Evolutionary conservation across 768 basidiomycete genomes (phyloP).

Genomic region (Flagelloscypha sp.): DNA sequence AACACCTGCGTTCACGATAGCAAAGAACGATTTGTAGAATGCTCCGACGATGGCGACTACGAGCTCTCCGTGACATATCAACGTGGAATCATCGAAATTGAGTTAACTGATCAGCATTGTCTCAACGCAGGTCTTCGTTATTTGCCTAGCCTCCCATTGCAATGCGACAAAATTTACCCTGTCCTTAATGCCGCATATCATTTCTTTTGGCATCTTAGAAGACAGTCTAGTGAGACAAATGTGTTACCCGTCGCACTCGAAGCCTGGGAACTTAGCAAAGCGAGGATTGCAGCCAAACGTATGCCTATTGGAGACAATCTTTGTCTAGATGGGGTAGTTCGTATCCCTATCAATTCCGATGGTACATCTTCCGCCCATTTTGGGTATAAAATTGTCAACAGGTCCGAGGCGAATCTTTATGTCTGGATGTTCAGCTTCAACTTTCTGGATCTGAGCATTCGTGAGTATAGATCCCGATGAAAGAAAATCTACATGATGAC

Average conservation of each 20-base stretch:
- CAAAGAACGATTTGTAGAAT: neutral
- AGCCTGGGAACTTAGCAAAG: constrained; percentile 5
- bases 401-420: constrained; percentile 14
- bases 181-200: constrained; percentile 5
- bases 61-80: neutral
- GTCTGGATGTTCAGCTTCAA: constrained; percentile 21
- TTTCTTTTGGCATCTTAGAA: constrained; percentile 6
- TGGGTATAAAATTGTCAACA: constrained; percentile 19
- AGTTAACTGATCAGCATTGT: neutral
- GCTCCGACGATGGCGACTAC: neutral
- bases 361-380: too few species aligned
- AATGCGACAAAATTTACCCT: constrained; percentile 1
- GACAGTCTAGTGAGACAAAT: neutral
- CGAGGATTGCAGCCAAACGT: constrained; percentile 3
- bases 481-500: too few species aligned
- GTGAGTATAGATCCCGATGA: too few species aligned
- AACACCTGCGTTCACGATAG: neutral
- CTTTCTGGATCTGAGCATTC: constrained; percentile 20
- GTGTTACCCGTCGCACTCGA: constrained; percentile 1
- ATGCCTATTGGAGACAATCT: constrained; percentile 13
- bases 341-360: constrained; percentile 10
- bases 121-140: constrained; percentile 2
- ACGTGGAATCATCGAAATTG: neutral
- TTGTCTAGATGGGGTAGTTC: constrained; percentile 11
- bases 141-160: neutral